These are phyloP conservation scores for Pleurotus eryngii DNA, from an alignment of 768 basidiomycete genomes.

Conservation along the genomic window DNA sequence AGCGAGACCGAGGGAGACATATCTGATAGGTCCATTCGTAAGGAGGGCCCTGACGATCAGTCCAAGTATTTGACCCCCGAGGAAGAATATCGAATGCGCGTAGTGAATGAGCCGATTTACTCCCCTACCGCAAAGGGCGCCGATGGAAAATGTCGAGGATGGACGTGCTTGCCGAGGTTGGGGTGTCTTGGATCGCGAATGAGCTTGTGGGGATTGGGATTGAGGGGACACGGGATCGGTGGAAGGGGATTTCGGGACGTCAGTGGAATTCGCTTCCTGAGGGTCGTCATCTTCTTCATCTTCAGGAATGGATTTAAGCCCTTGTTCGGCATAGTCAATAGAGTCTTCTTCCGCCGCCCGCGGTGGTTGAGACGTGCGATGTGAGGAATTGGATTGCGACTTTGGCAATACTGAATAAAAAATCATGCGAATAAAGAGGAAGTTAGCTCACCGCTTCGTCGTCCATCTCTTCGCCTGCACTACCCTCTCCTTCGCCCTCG, in stretches of 20 bases:
- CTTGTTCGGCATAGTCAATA: constrained; percentile 42
- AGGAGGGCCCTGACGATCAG: constrained; percentile 32
- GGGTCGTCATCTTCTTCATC: constrained; percentile 41
- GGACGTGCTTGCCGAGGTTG: constrained; percentile 20
- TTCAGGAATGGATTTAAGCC: constrained; percentile 64
- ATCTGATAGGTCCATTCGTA: constrained; percentile 42
- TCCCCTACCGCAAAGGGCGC: constrained; percentile 39
- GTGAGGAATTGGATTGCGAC: constrained; percentile 29
- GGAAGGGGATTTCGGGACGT: constrained; percentile 11
- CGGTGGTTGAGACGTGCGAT: constrained; percentile 37
- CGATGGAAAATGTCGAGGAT: constrained; percentile 33
- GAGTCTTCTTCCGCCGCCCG: constrained; percentile 34
- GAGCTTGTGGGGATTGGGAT: constrained; percentile 19
- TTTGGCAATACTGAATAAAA: constrained; percentile 9
- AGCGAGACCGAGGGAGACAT: constrained; percentile 37
- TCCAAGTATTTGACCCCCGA: constrained; percentile 21
- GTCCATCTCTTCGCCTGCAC: constrained; percentile 43
- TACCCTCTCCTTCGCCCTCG: constrained; percentile 44
- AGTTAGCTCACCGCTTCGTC: constrained; percentile 27
- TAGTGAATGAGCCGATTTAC: constrained; percentile 29
- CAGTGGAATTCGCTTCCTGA: constrained; percentile 13
- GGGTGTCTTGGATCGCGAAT: constrained; percentile 26
- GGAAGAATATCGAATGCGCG: constrained; percentile 17
- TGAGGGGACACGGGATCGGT: constrained; percentile 23
- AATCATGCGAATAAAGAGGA: not conserved